These are phyloP conservation scores for Aspergillus taichungensis DNA, from an alignment of 495 filamentous ascomycete species.

Conservation along the genomic window DNA sequence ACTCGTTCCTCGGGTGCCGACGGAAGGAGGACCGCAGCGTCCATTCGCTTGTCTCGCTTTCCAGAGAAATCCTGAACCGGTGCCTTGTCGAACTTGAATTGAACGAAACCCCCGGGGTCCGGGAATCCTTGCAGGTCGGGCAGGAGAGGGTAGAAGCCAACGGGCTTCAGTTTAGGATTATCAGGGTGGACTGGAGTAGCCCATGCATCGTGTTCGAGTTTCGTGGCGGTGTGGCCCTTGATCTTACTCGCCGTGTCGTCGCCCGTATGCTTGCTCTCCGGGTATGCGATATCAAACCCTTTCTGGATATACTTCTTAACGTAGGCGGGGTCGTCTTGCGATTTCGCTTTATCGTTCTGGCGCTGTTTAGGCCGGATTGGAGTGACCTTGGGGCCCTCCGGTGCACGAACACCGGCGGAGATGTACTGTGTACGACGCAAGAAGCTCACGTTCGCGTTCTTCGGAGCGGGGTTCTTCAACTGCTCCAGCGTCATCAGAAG, in stretches of 20 bases:
- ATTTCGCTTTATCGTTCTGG: slow-evolving; percentile 35
- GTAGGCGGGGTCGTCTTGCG: slow-evolving; percentile 69
- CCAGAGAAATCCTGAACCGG: slow-evolving; percentile 49
- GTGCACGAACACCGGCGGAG: slow-evolving; percentile 52
- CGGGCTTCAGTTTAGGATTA: slow-evolving; percentile 65
- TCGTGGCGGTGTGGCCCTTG: slow-evolving; percentile 45
- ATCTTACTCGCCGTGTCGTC: slow-evolving; percentile 41
- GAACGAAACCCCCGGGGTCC: slow-evolving; percentile 77
- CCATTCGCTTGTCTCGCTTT: slow-evolving; percentile 72
- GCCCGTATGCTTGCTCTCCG: slow-evolving; percentile 50
- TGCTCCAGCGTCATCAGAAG: slow-evolving; percentile 72
- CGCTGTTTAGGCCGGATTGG: slow-evolving; percentile 33
- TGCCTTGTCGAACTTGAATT: slow-evolving; percentile 81
- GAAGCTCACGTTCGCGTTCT: slow-evolving; percentile 71
- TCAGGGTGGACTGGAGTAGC: slow-evolving; percentile 70
- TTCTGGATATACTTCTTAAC: slow-evolving; percentile 75
- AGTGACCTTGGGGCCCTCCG: slow-evolving; percentile 28
- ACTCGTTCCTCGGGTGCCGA: slow-evolving; percentile 40
- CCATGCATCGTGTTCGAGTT: slow-evolving; percentile 58
- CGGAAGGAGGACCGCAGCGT: slow-evolving; percentile 70
- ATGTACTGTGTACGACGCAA: slow-evolving; percentile 95
- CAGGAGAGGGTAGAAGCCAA: slow-evolving; percentile 72
- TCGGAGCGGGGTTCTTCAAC: slow-evolving; percentile 71
- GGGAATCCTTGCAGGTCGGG: slow-evolving; percentile 84
- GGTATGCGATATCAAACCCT: slow-evolving; percentile 77